Base-by-base conservation (phyloP, 2,329 filamentous ascomycete species). In the Zymoseptoria ardabiliae region DNA sequence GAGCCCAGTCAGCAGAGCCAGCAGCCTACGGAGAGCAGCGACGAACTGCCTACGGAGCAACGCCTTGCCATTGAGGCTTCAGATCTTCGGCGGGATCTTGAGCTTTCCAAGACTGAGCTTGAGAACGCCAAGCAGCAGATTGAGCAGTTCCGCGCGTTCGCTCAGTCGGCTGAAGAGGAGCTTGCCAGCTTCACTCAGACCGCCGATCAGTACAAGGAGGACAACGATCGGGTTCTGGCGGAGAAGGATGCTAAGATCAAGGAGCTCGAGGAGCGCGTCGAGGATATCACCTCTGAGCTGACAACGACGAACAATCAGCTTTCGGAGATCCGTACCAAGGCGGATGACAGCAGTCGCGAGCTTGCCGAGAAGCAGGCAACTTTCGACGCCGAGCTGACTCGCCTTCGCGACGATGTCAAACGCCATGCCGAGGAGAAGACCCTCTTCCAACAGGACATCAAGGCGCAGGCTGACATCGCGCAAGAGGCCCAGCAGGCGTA, bases 401-500 rank as follows among this genome's bases (percentile, higher is more conserved):
- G 90, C 35, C 78, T 97, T 25, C 94, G 90, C 72, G 91, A 95
- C 53, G 89, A 96, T 66, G 88, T 88, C 59, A 89, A 91, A 65
- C 85, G 89, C 56, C 87, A 93, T 72, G 81, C 85, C 61, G 88
- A 91, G 61, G 87, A 91, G 54, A 86, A 90, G 30, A 86, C 90
- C 65, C 91, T 89, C 71, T 89, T 96, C 71, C 90, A 95, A 71
- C 89, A 96, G 68, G 92, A 97, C 68, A 84, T 97, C 50, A 92
- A 94, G 62, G 87, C 90, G 0, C 94, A 99, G 74, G 92, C 93
- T 25, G 89, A 95, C 51, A 97, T 99, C 69, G 91, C 94, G 2
- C 87, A 91, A 56, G 89, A 91, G 73, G 91, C 94, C 3, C 94
- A 99, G 72, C 88, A 96, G 71, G 92, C 94, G 66, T 99, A 99